Evolutionary conservation across 352 stramenopile species (phyloP).

Genomic region (Globisporangium emineosum): DNA sequence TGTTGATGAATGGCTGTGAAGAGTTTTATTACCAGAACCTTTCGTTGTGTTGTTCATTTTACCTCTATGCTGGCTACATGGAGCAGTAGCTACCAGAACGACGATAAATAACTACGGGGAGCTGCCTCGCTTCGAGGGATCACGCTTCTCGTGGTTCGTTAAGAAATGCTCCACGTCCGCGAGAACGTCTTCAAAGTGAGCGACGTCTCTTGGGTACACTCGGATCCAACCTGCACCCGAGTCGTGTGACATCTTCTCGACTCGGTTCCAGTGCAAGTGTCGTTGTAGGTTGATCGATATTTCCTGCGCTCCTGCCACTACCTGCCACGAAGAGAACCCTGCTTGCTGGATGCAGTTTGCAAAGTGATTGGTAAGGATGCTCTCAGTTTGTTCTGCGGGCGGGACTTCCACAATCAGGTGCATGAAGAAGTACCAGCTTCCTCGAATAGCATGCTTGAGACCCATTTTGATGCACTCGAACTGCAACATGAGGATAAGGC

Average conservation of each 20-base stretch:
- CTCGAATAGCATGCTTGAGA: slow-evolving; percentile 67
- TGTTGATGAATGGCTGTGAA: slow-evolving; percentile 7
- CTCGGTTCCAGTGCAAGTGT: slow-evolving; percentile 85
- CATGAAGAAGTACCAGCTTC: slow-evolving; percentile 84
- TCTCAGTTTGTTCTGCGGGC: slow-evolving; percentile 36
- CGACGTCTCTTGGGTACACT: slow-evolving; percentile 81
- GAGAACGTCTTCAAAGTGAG: slow-evolving; percentile 71
- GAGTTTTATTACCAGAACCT: slow-evolving; percentile 11
- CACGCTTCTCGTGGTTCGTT: slow-evolving; percentile 44
- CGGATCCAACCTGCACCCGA: slow-evolving; percentile 83
- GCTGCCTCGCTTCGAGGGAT: slow-evolving; percentile 19
- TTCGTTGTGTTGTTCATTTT: not conserved
- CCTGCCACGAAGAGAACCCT: slow-evolving; percentile 83
- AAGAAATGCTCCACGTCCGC: slow-evolving; percentile 73
- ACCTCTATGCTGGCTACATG: slow-evolving; percentile 15
- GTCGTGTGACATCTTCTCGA: slow-evolving; percentile 88
- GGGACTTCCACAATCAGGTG: slow-evolving; percentile 79
- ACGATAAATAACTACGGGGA: slow-evolving; percentile 18
- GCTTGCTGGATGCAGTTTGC: slow-evolving; percentile 78
- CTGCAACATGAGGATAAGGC: slow-evolving; percentile 84
- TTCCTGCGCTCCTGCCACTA: slow-evolving; percentile 80
- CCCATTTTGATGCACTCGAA: slow-evolving; percentile 79
- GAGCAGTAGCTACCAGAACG: not conserved
- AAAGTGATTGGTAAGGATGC: slow-evolving; percentile 64
- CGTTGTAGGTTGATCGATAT: slow-evolving; percentile 86